Evolutionary conservation across 768 basidiomycete genomes (phyloP).

Genomic region (Pleurotus eryngii): DNA sequence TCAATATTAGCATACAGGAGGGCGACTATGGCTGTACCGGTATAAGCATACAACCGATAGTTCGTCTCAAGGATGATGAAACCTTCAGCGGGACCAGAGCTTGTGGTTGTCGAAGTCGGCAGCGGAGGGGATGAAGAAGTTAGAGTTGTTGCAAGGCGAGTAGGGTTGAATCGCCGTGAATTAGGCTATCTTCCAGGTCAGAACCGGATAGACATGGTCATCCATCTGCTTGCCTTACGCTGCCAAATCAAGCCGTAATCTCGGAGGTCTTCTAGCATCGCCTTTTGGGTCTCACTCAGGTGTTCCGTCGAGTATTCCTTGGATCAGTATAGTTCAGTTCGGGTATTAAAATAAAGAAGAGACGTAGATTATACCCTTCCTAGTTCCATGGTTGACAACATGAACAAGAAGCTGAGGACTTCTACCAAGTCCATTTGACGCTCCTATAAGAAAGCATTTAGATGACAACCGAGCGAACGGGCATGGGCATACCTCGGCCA

Average conservation of each 20-base stretch:
- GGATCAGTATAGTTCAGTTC: not conserved
- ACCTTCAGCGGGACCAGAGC: slow-evolving; percentile 63
- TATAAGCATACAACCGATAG: slow-evolving; percentile 97
- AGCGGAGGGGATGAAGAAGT: slow-evolving; percentile 87
- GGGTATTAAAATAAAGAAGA: not conserved
- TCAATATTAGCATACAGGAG: slow-evolving; percentile 13
- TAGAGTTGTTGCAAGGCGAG: slow-evolving; percentile 89
- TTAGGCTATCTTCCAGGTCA: slow-evolving; percentile 46
- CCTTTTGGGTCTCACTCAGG: slow-evolving; percentile 73
- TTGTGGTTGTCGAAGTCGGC: slow-evolving; percentile 57
- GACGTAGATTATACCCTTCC: slow-evolving; percentile 58
- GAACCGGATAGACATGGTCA: slow-evolving; percentile 15
- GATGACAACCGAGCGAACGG: slow-evolving; percentile 15
- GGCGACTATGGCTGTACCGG: slow-evolving; percentile 48
- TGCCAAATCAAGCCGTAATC: slow-evolving; percentile 96
- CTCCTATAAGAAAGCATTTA: slow-evolving; percentile 44
- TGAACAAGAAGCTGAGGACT: slow-evolving; percentile 91
- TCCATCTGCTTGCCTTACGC: slow-evolving; percentile 50
- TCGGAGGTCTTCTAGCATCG: slow-evolving; percentile 88
- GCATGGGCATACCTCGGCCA: slow-evolving; percentile 62
- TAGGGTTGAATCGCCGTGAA: slow-evolving; percentile 87
- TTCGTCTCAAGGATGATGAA: slow-evolving; percentile 98
- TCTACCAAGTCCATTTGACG: slow-evolving; percentile 91
- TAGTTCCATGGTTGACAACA: slow-evolving; percentile 95
- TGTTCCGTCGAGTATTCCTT: slow-evolving; percentile 90